Base-by-base conservation (phyloP, 2,329 filamentous ascomycete genomes). In the Ceratocystis diversiconidia region DNA sequence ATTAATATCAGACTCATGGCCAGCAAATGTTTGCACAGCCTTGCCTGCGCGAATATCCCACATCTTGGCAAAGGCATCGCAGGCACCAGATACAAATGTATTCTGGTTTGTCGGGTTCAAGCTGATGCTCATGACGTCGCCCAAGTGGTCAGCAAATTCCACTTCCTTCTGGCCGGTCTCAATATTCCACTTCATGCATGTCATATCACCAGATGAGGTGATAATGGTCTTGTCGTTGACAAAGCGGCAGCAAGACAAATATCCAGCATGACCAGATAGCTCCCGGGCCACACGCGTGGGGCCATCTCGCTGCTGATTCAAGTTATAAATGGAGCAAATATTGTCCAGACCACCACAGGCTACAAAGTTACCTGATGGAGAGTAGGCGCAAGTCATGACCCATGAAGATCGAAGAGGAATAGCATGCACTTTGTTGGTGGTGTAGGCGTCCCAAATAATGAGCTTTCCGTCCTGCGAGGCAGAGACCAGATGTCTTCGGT, bases 351-450 rank as follows among this genome's bases (percentile, higher is more conserved):
- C 94, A 83, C 94, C 94, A 75, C 94, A 99, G 66, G 94, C 94
- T 67, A 99, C 94, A 75, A 92, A 99, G 80, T 99, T 99, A 66
- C 94, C 94, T 74, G 91, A 96, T 12, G 94, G 94, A 68, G 94
- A 92, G 76, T 99, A 99, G 74, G 94, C 94, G 83, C 94, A 99
- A 70, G 94, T 99, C 94, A 99, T 99, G 77, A 99, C 94, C 94
- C 94, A 99, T 15, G 94, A 99, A 15, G 94, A 97, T 70, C 94
- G 87, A 67, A 99, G 82, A 43, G 94, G 94, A 72, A 99, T 97
- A 75, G 94, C 94, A 78, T 99, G 94, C 69, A 99, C 94, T 78
- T 99, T 99, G 82, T 99, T 97, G 69, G 94, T 97, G 70, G 92
- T 97, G 80, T 99, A 99, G 67, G 94, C 94, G 76, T 99, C 94